Base-by-base conservation (phyloP, 805 yeast species). In the Cyberlindnera bimundalis region DNA sequence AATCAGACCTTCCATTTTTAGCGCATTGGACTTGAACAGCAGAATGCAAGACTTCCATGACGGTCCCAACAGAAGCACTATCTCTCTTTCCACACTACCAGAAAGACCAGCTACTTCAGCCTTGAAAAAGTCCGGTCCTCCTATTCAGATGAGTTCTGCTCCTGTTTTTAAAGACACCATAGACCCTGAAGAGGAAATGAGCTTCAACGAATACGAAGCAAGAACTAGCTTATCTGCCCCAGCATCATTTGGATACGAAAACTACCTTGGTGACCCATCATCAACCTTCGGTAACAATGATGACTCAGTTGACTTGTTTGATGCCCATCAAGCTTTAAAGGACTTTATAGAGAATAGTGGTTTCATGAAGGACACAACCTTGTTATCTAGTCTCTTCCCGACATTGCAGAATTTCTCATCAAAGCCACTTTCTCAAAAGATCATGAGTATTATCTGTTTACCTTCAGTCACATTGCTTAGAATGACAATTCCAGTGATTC, bases 401-500 rank as follows among this genome's bases (percentile, higher is more conserved):
- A 65, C 68, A 29, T 39, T 66, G 24, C 26, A 47, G 12, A 48
- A 58, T 13, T 64, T 64, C 21, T 28, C 42, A 2, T 26, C 42
- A 10, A 61, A 62, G 45, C 39, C 62, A 2, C 17, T 45, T 1
- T 23, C 52, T 5, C 62, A 62, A 35, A 56, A 53, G 31, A 8
- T 55, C 3, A 45, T 66, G 15, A 61, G 65, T 3, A 25, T 66
- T 1, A 15, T 61, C 3, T 62, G 66, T 11, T 47, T 61, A 4
- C 71, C 72, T 12, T 53, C 64, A 18, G 58, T 66, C 2, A 41
- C 67, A 2, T 9, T 63, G 1, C 46, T 67, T 5, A 56, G 63
- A 33, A 29, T 66, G 11, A 61, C 69, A 11, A 56, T 69, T 27
- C 74, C 74, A 16, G 53, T 53, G 12, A 52, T 57, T n/a, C 36